Evolutionary conservation across 192 early-diverging fungal species (phyloP).

Genomic region (Pecoramyces ruminantium): DNA sequence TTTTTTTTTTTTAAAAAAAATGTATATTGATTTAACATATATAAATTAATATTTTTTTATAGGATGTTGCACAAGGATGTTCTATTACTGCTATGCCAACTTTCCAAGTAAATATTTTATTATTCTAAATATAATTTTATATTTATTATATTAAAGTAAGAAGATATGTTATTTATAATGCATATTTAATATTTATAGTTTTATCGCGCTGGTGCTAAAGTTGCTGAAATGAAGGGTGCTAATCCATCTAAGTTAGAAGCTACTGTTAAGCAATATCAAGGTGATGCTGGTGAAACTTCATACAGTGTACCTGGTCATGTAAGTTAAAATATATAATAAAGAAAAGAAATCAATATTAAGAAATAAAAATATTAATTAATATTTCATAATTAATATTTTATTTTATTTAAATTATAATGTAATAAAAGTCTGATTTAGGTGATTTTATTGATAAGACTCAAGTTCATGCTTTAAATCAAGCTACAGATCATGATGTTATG

Average conservation of each 20-base stretch:
- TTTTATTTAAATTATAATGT: no score
- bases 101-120: constrained; percentile 28
- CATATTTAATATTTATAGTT: constrained; percentile 15
- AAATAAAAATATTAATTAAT: no score
- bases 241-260: constrained; percentile 49
- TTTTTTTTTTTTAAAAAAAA: no score
- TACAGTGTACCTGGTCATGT: neutral
- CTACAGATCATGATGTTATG: constrained; percentile 51
- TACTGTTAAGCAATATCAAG: constrained; percentile 47
- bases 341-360: neutral
- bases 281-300: constrained; percentile 7
- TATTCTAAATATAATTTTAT: neutral
- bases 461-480: constrained; percentile 74
- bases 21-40: no score
- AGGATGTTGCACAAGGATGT: constrained; percentile 21
- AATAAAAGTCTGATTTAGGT: neutral
- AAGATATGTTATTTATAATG: no score
- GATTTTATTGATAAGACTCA: constrained; percentile 47
- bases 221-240: constrained; percentile 67
- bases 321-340: neutral
- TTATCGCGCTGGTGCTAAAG: constrained; percentile 53
- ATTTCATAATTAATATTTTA: no score
- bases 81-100: constrained; percentile 58
- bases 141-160: no score
- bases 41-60: no score